A percentile compares a stretch with the other conserved stretches of the same genome.
phyloP scores from a whole-genome alignment of 2,329 filamentous ascomycete genomes.

The Fusarium citri region DNA sequence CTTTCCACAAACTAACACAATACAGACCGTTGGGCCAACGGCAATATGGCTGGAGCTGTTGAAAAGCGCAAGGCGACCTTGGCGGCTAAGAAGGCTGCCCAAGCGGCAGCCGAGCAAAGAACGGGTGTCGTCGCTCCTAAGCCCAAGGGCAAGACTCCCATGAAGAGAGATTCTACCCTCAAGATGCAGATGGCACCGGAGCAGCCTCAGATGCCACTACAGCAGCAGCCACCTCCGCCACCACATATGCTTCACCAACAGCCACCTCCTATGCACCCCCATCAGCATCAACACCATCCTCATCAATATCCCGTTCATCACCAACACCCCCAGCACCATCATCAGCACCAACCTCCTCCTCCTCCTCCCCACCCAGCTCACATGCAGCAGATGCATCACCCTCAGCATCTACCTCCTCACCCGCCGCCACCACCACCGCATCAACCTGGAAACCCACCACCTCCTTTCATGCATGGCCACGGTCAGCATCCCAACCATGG shows the following conservation, averaged over 20 bases:
- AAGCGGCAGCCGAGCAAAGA: slow-evolving; percentile 55
- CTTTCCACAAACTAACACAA: slow-evolving; percentile 43
- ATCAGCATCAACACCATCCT: slow-evolving; percentile 27
- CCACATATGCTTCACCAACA: slow-evolving; percentile 35
- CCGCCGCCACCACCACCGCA: slow-evolving; percentile 40
- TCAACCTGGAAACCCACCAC: slow-evolving; percentile 34
- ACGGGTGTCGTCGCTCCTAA: slow-evolving; percentile 54
- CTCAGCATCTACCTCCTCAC: slow-evolving; percentile 34
- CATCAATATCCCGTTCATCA: slow-evolving; percentile 35
- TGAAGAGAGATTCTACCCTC: slow-evolving; percentile 50
- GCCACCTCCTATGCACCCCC: slow-evolving; percentile 28
- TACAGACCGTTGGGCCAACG: slow-evolving; percentile 69
- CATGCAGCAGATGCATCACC: slow-evolving; percentile 35
- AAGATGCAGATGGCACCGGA: slow-evolving; percentile 43
- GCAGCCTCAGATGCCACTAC: slow-evolving; percentile 28
- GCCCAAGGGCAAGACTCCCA: slow-evolving; percentile 50
- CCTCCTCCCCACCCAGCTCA: slow-evolving; percentile 28
- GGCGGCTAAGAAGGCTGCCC: slow-evolving; percentile 67
- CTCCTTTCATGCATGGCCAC: slow-evolving; percentile 42
- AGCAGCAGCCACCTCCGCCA: slow-evolving; percentile 22
- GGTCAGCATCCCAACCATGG: slow-evolving; percentile 24
- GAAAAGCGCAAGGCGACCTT: slow-evolving; percentile 70
- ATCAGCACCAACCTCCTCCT: slow-evolving; percentile 13
- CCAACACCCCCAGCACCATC: slow-evolving; percentile 27
- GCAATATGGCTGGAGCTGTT: slow-evolving; percentile 70